Conservation (phyloP, 371 early-diverging fungal species). For the Haplosporangium sp. region DNA sequence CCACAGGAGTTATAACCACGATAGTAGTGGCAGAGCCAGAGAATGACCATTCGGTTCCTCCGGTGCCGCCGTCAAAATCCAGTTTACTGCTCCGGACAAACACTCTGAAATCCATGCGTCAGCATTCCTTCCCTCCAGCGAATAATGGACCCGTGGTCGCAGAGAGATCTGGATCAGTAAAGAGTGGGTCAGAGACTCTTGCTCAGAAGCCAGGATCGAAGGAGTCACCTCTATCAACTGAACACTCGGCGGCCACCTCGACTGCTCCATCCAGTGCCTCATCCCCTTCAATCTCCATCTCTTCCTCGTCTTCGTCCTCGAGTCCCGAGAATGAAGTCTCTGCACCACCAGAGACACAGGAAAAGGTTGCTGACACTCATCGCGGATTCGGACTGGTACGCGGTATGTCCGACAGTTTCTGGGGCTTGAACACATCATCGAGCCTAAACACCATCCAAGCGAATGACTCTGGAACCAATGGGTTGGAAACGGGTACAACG, state of each 20-base stretch:
- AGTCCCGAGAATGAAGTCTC: background rate
- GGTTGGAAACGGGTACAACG: slow-evolving; percentile 13
- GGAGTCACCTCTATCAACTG: background rate
- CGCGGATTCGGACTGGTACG: slow-evolving; percentile 33
- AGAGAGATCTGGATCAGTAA: too few species aligned
- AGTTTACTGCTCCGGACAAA: slow-evolving; percentile 33
- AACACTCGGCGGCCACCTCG: background rate
- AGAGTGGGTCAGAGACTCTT: too few species aligned
- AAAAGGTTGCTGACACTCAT: background rate
- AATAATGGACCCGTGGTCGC: too few species aligned
- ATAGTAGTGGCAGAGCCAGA: background rate
- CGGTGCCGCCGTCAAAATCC: slow-evolving; percentile 39
- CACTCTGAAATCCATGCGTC: slow-evolving; percentile 12
- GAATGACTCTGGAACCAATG: too few species aligned
- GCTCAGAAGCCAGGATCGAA: background rate
- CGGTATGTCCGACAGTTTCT: slow-evolving; percentile 49
- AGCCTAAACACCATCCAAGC: too few species aligned
- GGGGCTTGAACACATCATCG: slow-evolving; percentile 13
- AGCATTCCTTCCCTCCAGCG: too few species aligned
- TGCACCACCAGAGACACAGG: background rate
- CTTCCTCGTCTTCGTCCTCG: slow-evolving; percentile 2
- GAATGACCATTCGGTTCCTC: slow-evolving; percentile 10
- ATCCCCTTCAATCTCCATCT: slow-evolving; percentile 1
- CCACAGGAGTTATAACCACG: background rate
- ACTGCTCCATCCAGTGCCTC: slow-evolving; percentile 2